Percentiles rank a stretch among this genome's conserved stretches.
Conservation (phyloP, 2,329 filamentous ascomycete genomes). For the Chaetomium olivaceum region DNA sequence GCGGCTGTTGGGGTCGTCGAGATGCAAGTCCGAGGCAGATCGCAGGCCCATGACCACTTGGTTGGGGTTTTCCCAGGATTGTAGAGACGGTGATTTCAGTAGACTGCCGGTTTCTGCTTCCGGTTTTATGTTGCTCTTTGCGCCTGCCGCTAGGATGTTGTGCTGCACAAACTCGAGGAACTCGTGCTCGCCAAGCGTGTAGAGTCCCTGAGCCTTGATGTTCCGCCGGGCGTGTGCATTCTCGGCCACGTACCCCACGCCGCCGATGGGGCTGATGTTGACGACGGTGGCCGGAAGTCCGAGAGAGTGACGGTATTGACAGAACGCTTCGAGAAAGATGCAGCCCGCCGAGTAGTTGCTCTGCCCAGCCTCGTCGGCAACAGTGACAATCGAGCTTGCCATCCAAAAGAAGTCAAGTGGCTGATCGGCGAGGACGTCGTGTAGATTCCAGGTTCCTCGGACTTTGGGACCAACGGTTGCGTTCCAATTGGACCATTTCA, state of each 20-base stretch:
- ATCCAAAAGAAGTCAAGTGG: slow-evolving; percentile 12
- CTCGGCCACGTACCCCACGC: slow-evolving; percentile 30
- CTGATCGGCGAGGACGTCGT: not conserved
- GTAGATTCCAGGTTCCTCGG: slow-evolving; percentile 7
- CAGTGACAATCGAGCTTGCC: slow-evolving; percentile 33
- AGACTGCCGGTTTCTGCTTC: not conserved
- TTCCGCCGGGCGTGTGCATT: not conserved
- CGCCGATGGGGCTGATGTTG: slow-evolving; percentile 33
- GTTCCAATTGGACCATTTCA: slow-evolving; percentile 1
- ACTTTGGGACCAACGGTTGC: slow-evolving; percentile 4
- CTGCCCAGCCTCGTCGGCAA: slow-evolving; percentile 38
- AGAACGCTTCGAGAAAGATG: slow-evolving; percentile 38
- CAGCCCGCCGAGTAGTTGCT: slow-evolving; percentile 42
- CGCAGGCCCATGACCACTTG: slow-evolving; percentile 33
- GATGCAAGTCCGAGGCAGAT: slow-evolving; percentile 23
- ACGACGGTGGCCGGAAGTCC: slow-evolving; percentile 36
- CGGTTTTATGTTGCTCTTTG: not conserved
- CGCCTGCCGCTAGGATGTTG: not conserved
- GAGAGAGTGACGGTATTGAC: slow-evolving; percentile 31
- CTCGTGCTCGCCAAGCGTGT: slow-evolving; percentile 23
- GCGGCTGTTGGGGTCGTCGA: slow-evolving; percentile 33
- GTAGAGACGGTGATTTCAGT: not conserved
- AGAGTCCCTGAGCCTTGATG: slow-evolving; percentile 1
- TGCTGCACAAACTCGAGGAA: slow-evolving; percentile 9
- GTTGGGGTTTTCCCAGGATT: not conserved